These are phyloP conservation scores for Salix viminalis DNA, from an alignment of 345 rosid species.

Conservation along the genomic window DNA sequence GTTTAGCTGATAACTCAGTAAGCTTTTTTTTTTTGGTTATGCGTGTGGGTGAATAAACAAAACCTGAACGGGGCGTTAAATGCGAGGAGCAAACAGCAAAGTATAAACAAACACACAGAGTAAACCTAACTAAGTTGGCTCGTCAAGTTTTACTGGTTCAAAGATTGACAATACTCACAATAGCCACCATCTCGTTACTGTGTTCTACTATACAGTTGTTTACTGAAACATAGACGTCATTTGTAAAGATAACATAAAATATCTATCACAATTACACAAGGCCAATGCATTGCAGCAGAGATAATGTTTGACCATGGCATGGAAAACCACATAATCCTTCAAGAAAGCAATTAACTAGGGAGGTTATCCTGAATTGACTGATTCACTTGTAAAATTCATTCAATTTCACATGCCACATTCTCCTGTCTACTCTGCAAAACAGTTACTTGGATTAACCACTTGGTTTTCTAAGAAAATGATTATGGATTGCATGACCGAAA, in stretches of 20 bases:
- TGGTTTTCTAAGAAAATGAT: background rate
- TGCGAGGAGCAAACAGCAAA: background rate
- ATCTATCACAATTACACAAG: background rate
- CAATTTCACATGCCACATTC: background rate
- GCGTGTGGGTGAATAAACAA: background rate
- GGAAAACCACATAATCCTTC: background rate
- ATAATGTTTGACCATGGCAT: background rate
- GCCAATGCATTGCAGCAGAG: background rate
- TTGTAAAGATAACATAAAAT: background rate
- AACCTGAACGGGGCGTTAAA: background rate
- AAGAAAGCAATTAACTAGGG: too few species aligned
- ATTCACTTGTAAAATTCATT: background rate
- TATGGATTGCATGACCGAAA: background rate
- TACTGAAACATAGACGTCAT: background rate
- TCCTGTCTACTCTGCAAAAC: background rate
- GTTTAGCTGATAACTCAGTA: background rate
- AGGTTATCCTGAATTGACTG: background rate
- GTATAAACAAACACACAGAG: background rate
- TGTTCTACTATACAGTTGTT: background rate
- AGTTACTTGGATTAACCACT: background rate
- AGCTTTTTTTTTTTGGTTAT: background rate
- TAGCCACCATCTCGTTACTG: background rate
- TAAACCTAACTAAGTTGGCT: background rate
- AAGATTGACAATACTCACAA: background rate
- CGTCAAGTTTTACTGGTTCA: background rate